phyloP scores from a whole-genome alignment of 768 basidiomycete species.

The Psilocybe tampanensis region DNA sequence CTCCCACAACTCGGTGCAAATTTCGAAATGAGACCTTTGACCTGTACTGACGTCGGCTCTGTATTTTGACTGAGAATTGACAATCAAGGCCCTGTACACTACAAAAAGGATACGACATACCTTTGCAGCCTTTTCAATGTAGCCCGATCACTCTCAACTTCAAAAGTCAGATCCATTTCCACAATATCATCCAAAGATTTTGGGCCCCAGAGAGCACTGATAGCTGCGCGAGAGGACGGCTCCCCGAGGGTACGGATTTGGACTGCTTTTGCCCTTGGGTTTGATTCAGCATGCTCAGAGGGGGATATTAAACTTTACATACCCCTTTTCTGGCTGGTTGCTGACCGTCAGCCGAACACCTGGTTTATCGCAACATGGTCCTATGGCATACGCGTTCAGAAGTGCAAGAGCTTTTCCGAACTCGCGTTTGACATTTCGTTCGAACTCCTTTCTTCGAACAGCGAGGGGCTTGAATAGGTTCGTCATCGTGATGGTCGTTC shows the following conservation, averaged over 20 bases:
- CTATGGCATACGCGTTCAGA: conserved; percentile 86
- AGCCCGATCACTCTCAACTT: conserved; percentile 66
- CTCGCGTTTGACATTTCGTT: conserved; percentile 87
- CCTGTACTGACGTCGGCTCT: conserved; percentile 45
- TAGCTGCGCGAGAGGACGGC: conserved; percentile 60
- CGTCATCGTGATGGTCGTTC: conserved; percentile 78
- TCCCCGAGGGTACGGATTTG: conserved; percentile 78
- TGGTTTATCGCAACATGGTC: conserved; percentile 75
- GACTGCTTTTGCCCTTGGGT: conserved; percentile 56
- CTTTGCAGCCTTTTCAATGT: conserved; percentile 38
- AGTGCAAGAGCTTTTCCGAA: conserved; percentile 83
- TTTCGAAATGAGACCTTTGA: conserved; percentile 84
- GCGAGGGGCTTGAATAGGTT: conserved; percentile 82
- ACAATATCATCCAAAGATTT: conserved; percentile 77
- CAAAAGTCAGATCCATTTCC: conserved; percentile 70
- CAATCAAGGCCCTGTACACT: background rate
- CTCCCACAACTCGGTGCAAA: conserved; percentile 78
- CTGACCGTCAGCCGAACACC: conserved; percentile 76
- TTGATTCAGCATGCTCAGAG: background rate
- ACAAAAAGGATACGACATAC: conserved; percentile 15
- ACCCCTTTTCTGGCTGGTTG: conserved; percentile 76
- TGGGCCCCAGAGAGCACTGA: conserved; percentile 82
- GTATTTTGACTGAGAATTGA: conserved; percentile 18
- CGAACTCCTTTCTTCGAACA: conserved; percentile 90
- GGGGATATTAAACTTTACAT: conserved; percentile 23